Percentiles rank a stretch among this genome's conserved stretches.
These are phyloP conservation scores for Candolleomyces eurysporus DNA, from an alignment of 768 basidiomycete species.

Conservation along the genomic window DNA sequence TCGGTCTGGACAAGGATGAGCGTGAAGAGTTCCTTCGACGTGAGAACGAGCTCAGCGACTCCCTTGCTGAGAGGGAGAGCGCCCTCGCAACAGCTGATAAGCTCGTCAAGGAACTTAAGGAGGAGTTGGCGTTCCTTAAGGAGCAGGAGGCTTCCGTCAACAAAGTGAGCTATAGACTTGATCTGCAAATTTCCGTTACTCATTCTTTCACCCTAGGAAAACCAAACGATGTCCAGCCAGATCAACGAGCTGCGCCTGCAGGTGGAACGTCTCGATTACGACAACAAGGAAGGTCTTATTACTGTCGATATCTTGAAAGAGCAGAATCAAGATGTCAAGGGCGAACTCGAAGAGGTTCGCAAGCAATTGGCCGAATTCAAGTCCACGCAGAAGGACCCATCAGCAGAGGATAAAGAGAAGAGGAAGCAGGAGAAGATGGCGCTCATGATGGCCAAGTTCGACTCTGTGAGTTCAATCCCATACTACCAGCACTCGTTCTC, in stretches of 20 bases:
- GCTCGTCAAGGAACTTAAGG: slow-evolving; percentile 81
- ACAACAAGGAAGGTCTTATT: slow-evolving; percentile 92
- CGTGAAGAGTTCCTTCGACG: slow-evolving; percentile 93
- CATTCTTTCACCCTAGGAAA: slow-evolving; percentile 57
- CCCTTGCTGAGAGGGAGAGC: slow-evolving; percentile 89
- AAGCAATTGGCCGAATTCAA: slow-evolving; percentile 78
- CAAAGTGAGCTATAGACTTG: slow-evolving; percentile 41
- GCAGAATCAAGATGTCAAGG: slow-evolving; percentile 83
- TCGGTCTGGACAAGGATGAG: slow-evolving; percentile 92
- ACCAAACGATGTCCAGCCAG: slow-evolving; percentile 91
- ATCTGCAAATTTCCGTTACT: not conserved
- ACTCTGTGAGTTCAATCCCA: slow-evolving; percentile 60
- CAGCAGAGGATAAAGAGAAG: slow-evolving; percentile 96
- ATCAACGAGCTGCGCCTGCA: slow-evolving; percentile 90
- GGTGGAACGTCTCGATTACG: slow-evolving; percentile 90
- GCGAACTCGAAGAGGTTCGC: slow-evolving; percentile 87
- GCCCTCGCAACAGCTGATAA: slow-evolving; percentile 79
- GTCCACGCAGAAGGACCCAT: slow-evolving; percentile 76
- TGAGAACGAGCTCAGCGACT: slow-evolving; percentile 95
- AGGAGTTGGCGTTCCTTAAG: slow-evolving; percentile 87
- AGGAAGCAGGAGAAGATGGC: slow-evolving; percentile 99
- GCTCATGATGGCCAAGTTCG: slow-evolving; percentile 99
- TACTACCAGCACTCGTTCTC: slow-evolving; percentile 2
- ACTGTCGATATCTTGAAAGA: slow-evolving; percentile 95
- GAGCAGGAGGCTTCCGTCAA: slow-evolving; percentile 83